phyloP scores from a whole-genome alignment of 2,329 filamentous ascomycete species.

The Cordyceps pruinosa region DNA sequence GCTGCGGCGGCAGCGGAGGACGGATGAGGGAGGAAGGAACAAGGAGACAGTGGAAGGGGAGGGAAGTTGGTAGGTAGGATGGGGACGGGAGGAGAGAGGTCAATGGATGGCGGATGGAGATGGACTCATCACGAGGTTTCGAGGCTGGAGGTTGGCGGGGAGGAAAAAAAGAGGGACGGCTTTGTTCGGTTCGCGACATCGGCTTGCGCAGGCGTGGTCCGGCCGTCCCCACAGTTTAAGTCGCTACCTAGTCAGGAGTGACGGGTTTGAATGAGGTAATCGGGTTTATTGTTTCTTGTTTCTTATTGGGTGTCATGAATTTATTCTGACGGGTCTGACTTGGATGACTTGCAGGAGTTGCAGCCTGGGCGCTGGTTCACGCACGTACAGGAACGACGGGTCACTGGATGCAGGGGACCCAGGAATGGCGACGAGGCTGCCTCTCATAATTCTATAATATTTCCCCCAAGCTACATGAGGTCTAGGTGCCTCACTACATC shows the following conservation, averaged over 20 bases:
- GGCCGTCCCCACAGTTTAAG: conserved; percentile 3
- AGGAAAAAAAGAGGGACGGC: conserved; percentile 7
- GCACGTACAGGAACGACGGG: neutral
- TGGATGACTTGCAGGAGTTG: no score
- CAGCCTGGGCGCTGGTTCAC: no score
- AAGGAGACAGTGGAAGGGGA: neutral
- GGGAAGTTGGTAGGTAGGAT: neutral
- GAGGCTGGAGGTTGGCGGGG: neutral
- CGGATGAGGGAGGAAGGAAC: neutral
- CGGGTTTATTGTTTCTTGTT: neutral
- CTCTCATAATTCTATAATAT: no score
- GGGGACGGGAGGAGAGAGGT: neutral
- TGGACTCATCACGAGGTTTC: neutral
- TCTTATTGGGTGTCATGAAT: neutral
- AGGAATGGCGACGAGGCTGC: no score
- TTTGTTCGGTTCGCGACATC: conserved; percentile 2
- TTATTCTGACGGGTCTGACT: neutral
- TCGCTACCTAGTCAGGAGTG: neutral
- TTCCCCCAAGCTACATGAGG: no score
- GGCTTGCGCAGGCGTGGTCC: neutral
- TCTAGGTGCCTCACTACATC: no score
- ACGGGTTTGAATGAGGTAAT: neutral
- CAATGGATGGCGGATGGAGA: neutral
- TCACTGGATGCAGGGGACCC: neutral
- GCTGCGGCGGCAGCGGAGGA: neutral